These are phyloP conservation scores for Cyclanthera cordifolia DNA, from an alignment of 306 rosid genomes.

Conservation along the genomic window DNA sequence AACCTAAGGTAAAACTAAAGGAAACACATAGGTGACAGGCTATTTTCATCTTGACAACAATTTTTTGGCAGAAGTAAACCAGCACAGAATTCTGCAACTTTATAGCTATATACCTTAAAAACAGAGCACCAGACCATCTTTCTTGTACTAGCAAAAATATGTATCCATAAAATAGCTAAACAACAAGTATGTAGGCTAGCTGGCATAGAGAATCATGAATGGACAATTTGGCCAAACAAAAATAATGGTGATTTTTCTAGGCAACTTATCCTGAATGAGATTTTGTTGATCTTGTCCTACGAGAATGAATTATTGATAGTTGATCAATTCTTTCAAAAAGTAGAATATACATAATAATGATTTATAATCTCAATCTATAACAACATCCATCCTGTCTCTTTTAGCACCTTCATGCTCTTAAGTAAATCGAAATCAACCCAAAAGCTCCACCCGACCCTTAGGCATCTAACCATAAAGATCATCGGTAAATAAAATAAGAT, in stretches of 20 bases:
- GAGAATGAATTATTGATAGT: background rate
- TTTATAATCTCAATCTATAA: background rate
- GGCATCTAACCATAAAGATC: background rate
- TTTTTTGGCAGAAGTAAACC: background rate
- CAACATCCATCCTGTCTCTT: background rate
- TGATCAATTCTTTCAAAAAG: no score
- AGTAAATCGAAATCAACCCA: background rate
- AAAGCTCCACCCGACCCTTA: background rate
- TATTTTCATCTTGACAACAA: background rate
- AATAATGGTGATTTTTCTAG: conserved; percentile 4
- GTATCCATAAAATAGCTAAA: background rate
- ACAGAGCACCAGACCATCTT: background rate
- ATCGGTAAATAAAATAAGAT: background rate
- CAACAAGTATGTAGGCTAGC: background rate
- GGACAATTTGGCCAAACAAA: background rate
- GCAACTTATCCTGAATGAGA: background rate
- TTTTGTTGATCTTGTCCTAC: background rate
- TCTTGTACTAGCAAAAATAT: background rate
- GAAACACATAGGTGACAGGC: background rate
- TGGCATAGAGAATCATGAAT: background rate
- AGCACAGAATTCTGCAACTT: no score
- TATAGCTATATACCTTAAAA: no score
- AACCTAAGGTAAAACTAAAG: background rate
- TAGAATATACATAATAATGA: background rate
- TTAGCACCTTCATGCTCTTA: background rate